Evolutionary conservation across 768 basidiomycete genomes (phyloP).

Genomic region (Lactarius deliciosus): DNA sequence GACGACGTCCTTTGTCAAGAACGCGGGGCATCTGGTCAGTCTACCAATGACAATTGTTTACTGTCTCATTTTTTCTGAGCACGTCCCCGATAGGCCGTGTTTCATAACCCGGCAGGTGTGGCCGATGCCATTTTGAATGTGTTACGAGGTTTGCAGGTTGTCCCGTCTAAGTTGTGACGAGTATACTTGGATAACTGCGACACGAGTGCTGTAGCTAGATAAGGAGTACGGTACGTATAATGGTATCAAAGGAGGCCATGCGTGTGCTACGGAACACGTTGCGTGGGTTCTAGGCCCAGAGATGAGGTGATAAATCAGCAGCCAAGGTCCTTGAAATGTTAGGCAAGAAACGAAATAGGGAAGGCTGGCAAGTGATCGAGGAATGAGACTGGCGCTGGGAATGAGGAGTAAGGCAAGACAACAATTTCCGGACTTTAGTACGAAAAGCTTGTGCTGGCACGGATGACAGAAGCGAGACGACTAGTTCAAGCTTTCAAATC

Average conservation of each 20-base stretch:
- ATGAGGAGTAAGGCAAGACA: too few relatives aligned
- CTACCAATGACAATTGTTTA: not conserved
- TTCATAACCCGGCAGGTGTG: conserved; percentile 22
- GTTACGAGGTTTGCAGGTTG: not conserved
- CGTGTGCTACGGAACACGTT: not conserved
- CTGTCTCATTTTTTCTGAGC: not conserved
- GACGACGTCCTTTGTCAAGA: conserved; percentile 20
- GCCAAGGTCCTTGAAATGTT: not conserved
- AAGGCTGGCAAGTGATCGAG: not conserved
- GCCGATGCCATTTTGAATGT: conserved; percentile 14
- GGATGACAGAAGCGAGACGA: too few relatives aligned
- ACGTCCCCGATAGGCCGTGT: conserved; percentile 11
- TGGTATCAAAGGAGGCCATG: not conserved
- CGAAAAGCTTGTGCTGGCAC: too few relatives aligned
- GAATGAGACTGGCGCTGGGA: not conserved
- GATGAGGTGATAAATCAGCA: not conserved
- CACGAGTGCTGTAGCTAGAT: not conserved
- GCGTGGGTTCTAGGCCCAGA: not conserved
- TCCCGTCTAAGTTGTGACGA: conserved; percentile 15
- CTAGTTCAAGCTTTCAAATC: too few relatives aligned
- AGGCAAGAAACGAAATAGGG: too few relatives aligned
- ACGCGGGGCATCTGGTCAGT: conserved; percentile 27
- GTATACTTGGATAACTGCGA: not conserved
- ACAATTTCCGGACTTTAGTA: too few relatives aligned
- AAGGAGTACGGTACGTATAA: not conserved